A percentile compares a stretch with the other conserved stretches of the same genome.
phyloP scores from a whole-genome alignment of 345 rosid species.

The Acer campestre region DNA sequence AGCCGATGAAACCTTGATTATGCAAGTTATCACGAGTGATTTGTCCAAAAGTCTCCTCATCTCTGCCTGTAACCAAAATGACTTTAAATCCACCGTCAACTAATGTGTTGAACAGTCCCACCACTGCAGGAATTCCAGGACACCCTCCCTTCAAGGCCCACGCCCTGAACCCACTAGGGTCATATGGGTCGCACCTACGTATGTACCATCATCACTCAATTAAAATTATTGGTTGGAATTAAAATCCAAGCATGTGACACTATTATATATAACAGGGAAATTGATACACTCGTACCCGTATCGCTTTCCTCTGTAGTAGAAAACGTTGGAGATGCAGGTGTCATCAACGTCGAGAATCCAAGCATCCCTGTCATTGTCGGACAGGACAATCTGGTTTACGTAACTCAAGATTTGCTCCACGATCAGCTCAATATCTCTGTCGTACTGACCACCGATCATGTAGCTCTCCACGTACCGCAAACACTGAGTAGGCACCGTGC shows the following conservation, averaged over 20 bases:
- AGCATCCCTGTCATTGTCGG: slow-evolving; percentile 70
- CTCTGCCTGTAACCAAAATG: slow-evolving; percentile 75
- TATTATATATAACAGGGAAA: too few relatives aligned
- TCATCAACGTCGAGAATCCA: slow-evolving; percentile 94
- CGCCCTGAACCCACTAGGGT: slow-evolving; percentile 58
- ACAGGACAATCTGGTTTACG: slow-evolving; percentile 32
- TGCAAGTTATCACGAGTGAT: slow-evolving; percentile 62
- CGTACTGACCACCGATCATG: slow-evolving; percentile 80
- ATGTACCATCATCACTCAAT: too few relatives aligned
- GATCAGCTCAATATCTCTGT: slow-evolving; percentile 54
- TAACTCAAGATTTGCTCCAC: slow-evolving; percentile 54
- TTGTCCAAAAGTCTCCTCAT: slow-evolving; percentile 56
- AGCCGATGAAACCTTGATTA: slow-evolving; percentile 65
- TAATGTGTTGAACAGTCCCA: slow-evolving; percentile 49
- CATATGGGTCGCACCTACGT: slow-evolving; percentile 74
- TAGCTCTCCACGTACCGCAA: slow-evolving; percentile 56
- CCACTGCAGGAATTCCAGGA: slow-evolving; percentile 64
- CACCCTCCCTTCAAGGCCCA: slow-evolving; percentile 78
- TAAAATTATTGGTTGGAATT: too few relatives aligned
- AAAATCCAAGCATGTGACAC: too few relatives aligned
- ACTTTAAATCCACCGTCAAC: slow-evolving; percentile 63
- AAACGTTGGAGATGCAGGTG: slow-evolving; percentile 79
- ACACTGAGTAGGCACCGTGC: slow-evolving; percentile 69
- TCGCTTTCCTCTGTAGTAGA: slow-evolving; percentile 68
- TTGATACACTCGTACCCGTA: slow-evolving; percentile 52